A percentile compares a stretch with the other conserved stretches of the same genome.
These are phyloP conservation scores for Nemania serpens DNA, from an alignment of 2,329 filamentous ascomycete species.

Conservation along the genomic window DNA sequence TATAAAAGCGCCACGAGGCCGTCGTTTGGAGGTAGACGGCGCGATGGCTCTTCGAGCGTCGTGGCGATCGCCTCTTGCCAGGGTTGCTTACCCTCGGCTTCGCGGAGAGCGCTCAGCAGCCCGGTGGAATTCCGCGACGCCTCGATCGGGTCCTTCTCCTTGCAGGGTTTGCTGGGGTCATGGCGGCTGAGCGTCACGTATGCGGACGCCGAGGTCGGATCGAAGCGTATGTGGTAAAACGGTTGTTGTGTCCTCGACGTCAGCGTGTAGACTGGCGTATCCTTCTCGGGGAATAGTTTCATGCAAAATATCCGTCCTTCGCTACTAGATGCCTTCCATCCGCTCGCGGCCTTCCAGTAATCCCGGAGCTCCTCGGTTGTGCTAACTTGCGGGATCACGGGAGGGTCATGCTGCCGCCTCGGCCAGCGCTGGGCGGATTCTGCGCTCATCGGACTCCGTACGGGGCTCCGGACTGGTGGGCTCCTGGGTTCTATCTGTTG, in stretches of 20 bases:
- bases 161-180: slow-evolving; percentile 64
- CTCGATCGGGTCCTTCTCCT: slow-evolving; percentile 45
- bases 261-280: slow-evolving; percentile 69
- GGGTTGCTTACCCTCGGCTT: slow-evolving; percentile 48
- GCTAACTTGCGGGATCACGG: slow-evolving; percentile 54
- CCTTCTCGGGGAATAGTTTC: slow-evolving; percentile 58
- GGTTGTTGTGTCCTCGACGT: slow-evolving; percentile 62
- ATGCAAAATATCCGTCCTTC: slow-evolving; percentile 66
- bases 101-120: slow-evolving; percentile 42
- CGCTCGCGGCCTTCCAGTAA: slow-evolving; percentile 72
- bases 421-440: slow-evolving; percentile 38
- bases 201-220: slow-evolving; percentile 67
- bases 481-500: slow-evolving; percentile 39
- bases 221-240: slow-evolving; percentile 68
- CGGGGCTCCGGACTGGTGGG: slow-evolving; percentile 38
- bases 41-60: slow-evolving; percentile 59
- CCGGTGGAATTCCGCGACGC: slow-evolving; percentile 28
- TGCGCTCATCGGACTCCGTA: slow-evolving; percentile 42
- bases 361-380: slow-evolving; percentile 66
- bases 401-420: slow-evolving; percentile 48
- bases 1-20: slow-evolving; percentile 71
- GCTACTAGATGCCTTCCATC: slow-evolving; percentile 65
- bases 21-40: slow-evolving; percentile 60
- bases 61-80: slow-evolving; percentile 64
- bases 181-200: slow-evolving; percentile 63